Percentiles rank a stretch among this genome's conserved stretches.
Evolutionary conservation across 441 rosid species (phyloP).

Genomic region (Populus tomentosa): DNA sequence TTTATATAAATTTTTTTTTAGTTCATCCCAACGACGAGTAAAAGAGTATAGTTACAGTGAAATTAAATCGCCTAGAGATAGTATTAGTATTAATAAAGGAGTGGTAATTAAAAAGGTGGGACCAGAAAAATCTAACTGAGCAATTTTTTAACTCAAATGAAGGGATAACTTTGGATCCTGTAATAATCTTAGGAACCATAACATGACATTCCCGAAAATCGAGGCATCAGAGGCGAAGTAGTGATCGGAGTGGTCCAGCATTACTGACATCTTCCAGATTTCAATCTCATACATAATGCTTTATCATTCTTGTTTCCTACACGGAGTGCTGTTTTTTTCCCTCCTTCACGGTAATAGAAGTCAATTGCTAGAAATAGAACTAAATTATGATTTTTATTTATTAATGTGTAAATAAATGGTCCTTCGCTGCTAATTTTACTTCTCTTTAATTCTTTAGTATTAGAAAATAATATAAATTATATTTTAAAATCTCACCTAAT

Average conservation of each 20-base stretch:
- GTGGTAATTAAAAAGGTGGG: background rate
- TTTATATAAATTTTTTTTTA: no score
- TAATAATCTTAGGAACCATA: slow-evolving; percentile 2
- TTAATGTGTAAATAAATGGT: no score
- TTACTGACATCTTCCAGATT: background rate
- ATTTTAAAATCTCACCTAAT: no score
- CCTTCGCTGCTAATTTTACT: no score
- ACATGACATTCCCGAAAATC: slow-evolving; percentile 10
- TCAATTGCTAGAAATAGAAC: background rate
- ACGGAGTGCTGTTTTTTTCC: background rate
- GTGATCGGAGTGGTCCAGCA: background rate
- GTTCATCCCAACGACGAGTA: no score
- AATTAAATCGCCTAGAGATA: no score
- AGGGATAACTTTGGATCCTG: background rate
- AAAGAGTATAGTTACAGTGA: no score
- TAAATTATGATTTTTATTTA: no score
- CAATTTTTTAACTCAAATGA: background rate
- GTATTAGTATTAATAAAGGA: no score
- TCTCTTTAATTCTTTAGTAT: no score
- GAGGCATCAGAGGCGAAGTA: slow-evolving; percentile 3
- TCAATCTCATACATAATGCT: background rate
- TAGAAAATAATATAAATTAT: no score
- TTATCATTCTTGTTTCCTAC: no score
- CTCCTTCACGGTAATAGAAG: background rate
- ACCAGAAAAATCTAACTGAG: slow-evolving; percentile 1